These are phyloP conservation scores for Carex pumila DNA, from an alignment of 176 grass and related monocot genomes.

Conservation along the genomic window DNA sequence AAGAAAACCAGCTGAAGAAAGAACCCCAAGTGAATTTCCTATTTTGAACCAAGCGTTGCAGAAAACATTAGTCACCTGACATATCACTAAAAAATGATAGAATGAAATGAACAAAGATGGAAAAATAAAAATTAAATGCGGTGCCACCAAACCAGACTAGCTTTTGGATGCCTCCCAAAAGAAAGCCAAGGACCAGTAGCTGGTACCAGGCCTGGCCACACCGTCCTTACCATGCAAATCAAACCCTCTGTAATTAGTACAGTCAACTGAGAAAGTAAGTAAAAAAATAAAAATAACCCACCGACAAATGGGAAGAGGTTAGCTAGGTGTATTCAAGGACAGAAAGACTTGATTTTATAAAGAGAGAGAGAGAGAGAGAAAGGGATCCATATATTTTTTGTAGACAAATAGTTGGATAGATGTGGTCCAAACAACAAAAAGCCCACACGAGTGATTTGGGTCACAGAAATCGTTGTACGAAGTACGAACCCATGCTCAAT, in stretches of 20 bases:
- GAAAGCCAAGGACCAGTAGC: slow-evolving; percentile 3
- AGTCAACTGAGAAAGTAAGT: not conserved
- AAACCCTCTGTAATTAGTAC: slow-evolving; percentile 7
- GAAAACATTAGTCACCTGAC: not conserved
- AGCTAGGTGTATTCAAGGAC: slow-evolving; percentile 20
- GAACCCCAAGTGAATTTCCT: not conserved
- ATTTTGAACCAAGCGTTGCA: not conserved
- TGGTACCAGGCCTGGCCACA: slow-evolving; percentile 4
- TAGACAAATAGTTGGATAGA: not conserved
- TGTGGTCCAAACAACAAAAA: slow-evolving; percentile 23
- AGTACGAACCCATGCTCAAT: slow-evolving; percentile 1
- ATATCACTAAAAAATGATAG: slow-evolving; percentile 1
- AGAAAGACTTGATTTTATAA: slow-evolving; percentile 9
- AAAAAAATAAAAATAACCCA: not conserved
- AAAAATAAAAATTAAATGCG: not conserved
- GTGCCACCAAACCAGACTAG: not conserved
- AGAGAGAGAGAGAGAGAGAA: not conserved
- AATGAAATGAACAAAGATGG: not conserved
- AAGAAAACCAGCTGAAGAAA: not conserved
- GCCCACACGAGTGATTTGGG: slow-evolving; percentile 17
- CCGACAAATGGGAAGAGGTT: slow-evolving; percentile 23
- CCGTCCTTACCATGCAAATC: not conserved
- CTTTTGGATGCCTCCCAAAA: not conserved
- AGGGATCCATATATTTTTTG: not conserved
- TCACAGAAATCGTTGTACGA: slow-evolving; percentile 24